Evolutionary conservation across 495 filamentous ascomycete species (phyloP), one percentile per base, ranked within the genome.

Genomic region (Hypoxylon perforatum): DNA sequence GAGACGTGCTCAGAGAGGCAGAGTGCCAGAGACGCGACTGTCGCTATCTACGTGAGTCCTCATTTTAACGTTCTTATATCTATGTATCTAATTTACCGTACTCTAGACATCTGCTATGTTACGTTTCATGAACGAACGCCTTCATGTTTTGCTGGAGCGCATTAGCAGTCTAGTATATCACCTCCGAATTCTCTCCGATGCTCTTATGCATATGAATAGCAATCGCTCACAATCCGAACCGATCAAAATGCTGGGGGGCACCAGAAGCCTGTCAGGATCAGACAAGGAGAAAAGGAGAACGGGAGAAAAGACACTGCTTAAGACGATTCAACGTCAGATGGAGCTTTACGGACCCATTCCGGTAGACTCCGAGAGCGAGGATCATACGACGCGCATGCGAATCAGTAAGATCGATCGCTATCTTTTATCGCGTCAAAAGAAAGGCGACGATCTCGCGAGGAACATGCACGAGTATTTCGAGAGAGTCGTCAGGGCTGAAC

Each of bases 101-200:
- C 18, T 45, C 18, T 25, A 74, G 72, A 69, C 61, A 19, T 65
- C 63, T 39, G 42, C 65, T 7, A 64, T 67, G 46, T 36, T 74
- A 42, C 47, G 49, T n/a, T 72, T 72, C 42, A 67, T 74, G 69
- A 74, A 74, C 33, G 60, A 70, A 14, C 67, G 72, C 18, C 54
- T 74, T 28, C 42, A 23, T 30, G 30, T 65, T 17, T 18, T 74
- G 6, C 63, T 56, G 15, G 45, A 67, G 21, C 69, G 66, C 8
- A 65, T 66, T 10, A 33, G 58, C 41, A 63, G 56, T 38, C 49
- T 74, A 9, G 61, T 67, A 21, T 68, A 65, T 21, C 66, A 74
- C 47, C 66, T 68, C 22, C 59, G 63, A 22, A 52, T 61, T n/a
- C 45, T 72, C 9, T 39, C 61, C 8, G 17, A 45, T 21, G 57